Evolutionary conservation across 208 protist species (phyloP).

Genomic region (Acanthamoeba healyi): DNA sequence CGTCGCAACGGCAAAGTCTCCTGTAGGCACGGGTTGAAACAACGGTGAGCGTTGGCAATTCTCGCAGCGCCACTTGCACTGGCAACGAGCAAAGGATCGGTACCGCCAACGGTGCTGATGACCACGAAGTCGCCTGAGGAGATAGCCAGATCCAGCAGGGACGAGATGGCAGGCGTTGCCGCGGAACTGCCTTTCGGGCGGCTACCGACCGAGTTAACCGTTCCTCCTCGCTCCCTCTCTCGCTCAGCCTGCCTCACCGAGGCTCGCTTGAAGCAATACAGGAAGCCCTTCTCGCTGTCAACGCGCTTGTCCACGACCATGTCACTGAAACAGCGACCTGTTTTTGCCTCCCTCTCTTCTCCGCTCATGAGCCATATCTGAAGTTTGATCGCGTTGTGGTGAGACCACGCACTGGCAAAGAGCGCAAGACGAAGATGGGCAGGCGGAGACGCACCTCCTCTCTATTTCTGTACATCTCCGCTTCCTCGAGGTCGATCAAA

Average conservation of each 20-base stretch:
- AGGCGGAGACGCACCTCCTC: slow-evolving; percentile 29
- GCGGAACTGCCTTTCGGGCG: not conserved
- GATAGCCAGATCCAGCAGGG: slow-evolving; percentile 40
- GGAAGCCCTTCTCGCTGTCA: slow-evolving; percentile 48
- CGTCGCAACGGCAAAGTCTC: slow-evolving; percentile 37
- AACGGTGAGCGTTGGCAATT: too few species aligned
- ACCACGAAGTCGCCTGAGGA: slow-evolving; percentile 50
- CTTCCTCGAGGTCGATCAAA: slow-evolving; percentile 69
- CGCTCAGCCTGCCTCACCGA: slow-evolving; percentile 26
- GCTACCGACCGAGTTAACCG: not conserved
- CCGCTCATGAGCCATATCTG: slow-evolving; percentile 69
- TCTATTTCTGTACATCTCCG: slow-evolving; percentile 69
- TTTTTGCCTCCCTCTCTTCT: slow-evolving; percentile 39
- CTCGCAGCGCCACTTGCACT: too few species aligned
- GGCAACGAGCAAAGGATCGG: not conserved
- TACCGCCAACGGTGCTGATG: slow-evolving; percentile 33
- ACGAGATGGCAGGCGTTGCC: not conserved
- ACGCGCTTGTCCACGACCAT: slow-evolving; percentile 65
- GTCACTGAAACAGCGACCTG: slow-evolving; percentile 61
- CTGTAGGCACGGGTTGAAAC: not conserved
- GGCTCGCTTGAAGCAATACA: slow-evolving; percentile 61
- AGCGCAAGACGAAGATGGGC: not conserved
- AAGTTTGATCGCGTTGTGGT: not conserved
- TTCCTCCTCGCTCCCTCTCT: not conserved
- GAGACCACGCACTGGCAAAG: not conserved